Evolutionary conservation across 768 basidiomycete genomes (phyloP), one percentile per base, ranked within the genome.

Genomic region (Termitomyces sp.): DNA sequence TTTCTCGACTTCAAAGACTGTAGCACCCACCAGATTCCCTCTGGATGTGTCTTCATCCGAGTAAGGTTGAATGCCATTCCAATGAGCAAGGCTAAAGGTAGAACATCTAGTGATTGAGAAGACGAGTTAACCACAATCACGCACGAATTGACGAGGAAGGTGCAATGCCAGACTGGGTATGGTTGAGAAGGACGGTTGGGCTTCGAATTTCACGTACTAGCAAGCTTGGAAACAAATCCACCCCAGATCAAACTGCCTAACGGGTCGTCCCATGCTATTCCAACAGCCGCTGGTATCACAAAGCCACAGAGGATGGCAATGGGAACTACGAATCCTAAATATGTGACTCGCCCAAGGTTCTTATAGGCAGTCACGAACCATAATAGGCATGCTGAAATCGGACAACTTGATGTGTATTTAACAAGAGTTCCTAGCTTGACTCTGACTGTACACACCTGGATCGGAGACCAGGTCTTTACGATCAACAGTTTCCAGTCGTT

Each of bases 21-120:
- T 6, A 19, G 5, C n/a, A 5, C 25, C 10, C 10, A 91, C 89
- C 30, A 89, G 65, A 64, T 85, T 91, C 12, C 88, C 86, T 63
- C 83, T 72, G 1, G 90, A 91, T 3, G 87, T 87, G 61, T 91
- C 81, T 61, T 91, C 90, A 61, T 89, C 87, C 3, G 88, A 84
- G 65, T 89, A 91, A 0, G 85, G 88, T 61, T 91, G 89, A 19
- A 90, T 64, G 9, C 91, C 91, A 16, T 89, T 79, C 86, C 86
- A 91, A 59, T 93, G 91, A 3, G 90, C 89, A 6, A 93, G 68
- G 1, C 86, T 87, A 42, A 2, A 25, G 5, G 40, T 53, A 16
- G 14, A 34, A 45, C 27, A 40, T 35, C 1, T 17, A 51, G 2
- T 3, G n/a, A 9, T 39, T 9, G 5, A 17, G 25, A 44, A 2